Conservation (phyloP, 164 flowering plant genomes). For the Sextonia rubra region DNA sequence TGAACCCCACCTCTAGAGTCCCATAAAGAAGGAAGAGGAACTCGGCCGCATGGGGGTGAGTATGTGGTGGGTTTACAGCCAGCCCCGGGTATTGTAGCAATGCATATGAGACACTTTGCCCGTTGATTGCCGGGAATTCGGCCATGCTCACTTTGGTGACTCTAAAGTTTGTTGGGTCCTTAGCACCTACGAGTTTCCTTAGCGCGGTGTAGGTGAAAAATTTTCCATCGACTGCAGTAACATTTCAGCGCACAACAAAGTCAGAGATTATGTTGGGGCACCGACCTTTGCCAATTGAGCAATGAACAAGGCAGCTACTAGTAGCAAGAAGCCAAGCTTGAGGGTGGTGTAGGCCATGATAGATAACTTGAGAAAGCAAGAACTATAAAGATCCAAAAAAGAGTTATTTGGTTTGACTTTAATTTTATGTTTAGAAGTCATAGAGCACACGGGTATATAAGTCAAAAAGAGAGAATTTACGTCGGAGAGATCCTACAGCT, state of each 20-base stretch:
- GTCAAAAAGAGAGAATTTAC: too few species aligned
- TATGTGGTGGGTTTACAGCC: constrained; percentile 21
- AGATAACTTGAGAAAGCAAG: too few species aligned
- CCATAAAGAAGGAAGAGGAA: constrained; percentile 12
- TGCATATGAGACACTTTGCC: constrained; percentile 25
- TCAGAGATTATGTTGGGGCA: constrained; percentile 17
- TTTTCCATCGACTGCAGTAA: not conserved
- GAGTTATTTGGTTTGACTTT: too few species aligned
- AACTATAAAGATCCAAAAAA: too few species aligned
- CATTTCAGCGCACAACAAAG: constrained; percentile 9
- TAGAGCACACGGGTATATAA: too few species aligned
- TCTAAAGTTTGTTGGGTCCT: constrained; percentile 13
- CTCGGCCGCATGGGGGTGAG: constrained; percentile 23
- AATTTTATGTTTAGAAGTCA: too few species aligned
- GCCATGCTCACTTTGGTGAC: constrained; percentile 18
- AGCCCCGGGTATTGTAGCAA: constrained; percentile 15
- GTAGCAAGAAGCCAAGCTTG: not conserved
- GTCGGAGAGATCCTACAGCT: too few species aligned
- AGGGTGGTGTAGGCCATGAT: constrained; percentile 7
- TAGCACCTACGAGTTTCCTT: constrained; percentile 2
- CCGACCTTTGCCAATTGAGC: constrained; percentile 8
- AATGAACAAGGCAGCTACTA: constrained; percentile 5
- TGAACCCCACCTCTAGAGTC: constrained; percentile 22
- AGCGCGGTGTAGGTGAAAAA: constrained; percentile 23
- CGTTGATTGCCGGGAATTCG: constrained; percentile 9